phyloP scores from a whole-genome alignment of 129 eudicot species.

The Artemisia argyi region DNA sequence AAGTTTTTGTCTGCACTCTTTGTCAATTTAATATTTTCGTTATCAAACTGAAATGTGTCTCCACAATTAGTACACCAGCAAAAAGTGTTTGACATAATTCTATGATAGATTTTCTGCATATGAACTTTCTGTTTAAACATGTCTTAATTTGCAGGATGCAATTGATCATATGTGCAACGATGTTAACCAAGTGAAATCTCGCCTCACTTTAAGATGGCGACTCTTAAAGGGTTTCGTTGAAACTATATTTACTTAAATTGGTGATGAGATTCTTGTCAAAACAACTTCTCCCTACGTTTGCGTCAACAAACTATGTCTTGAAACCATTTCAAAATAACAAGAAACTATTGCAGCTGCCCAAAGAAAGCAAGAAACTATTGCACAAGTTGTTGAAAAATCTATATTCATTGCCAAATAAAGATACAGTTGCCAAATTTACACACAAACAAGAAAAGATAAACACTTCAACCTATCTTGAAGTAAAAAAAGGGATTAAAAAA shows the following conservation, averaged over 20 bases:
- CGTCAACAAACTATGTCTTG: not conserved
- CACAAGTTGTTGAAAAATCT: slow-evolving; percentile 14
- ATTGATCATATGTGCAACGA: not conserved
- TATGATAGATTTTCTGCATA: not conserved
- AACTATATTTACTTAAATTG: not conserved
- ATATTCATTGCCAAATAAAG: slow-evolving; percentile 39
- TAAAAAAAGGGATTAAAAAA: slow-evolving; percentile 8
- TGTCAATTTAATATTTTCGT: no score
- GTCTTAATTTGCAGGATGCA: not conserved
- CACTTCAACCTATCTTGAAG: slow-evolving; percentile 41
- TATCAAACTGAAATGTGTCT: not conserved
- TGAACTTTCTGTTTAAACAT: not conserved
- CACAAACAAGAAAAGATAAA: slow-evolving; percentile 35
- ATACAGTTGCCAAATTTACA: slow-evolving; percentile 63
- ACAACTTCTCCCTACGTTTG: not conserved
- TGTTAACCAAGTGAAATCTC: not conserved
- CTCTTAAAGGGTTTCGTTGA: not conserved
- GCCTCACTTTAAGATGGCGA: not conserved
- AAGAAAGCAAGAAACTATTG: not conserved
- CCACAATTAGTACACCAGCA: not conserved
- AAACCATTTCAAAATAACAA: not conserved
- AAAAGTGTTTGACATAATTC: not conserved
- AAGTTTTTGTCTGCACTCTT: no score
- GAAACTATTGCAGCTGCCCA: not conserved
- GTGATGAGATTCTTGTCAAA: not conserved